Base-by-base conservation (phyloP, 140 eudicot species). In the Bidens hawaiensis region DNA sequence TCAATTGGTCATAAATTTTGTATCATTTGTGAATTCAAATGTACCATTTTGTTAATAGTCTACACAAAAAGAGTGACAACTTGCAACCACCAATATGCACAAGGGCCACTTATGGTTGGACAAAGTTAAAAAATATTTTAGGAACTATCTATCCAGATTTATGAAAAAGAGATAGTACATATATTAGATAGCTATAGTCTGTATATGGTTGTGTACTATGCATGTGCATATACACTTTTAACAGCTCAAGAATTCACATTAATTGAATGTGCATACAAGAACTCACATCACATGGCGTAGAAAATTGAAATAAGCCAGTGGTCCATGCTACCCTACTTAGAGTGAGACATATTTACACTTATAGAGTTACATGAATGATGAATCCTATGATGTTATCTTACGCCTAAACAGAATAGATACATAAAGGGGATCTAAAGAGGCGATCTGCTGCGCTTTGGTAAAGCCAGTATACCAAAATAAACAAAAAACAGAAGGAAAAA, bases 251-350 rank as follows among this genome's bases (percentile, higher is more conserved):
- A 47, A 60, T 33, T 33, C 23, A 70, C 68, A 69, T n/a, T 30
- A 33, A 24, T 28, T 69, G 4, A 47, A 15, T 22, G 15, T 31
- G 49, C 36, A 36, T 6, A 23, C 36, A 58, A 15, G 19, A 47
- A 48, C 41, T 34, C 62, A 48, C 63, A 71, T 62, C 63, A 50
- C 64, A 71, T 62, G 47, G 52, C 40, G 36, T 45, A 59, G 15
- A 27, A 28, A 45, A 59, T 33, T 12, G 40, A 58, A 42, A 43
- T 7, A 46, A 69, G 18, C 38, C 40, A 10, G 48, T 19, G 64
- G 55, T 63, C 50, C 76, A 54, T 55, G 21, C 9, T 43, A 54
- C 31, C 62, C 36, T 51, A 38, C 41, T 42, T n/a, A 11, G 22
- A 60, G 15, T 48, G n/a, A 11, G 40, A 23, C 68, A 48, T 16